Evolutionary conservation across 2,329 filamentous ascomycete genomes (phyloP).

Genomic region (Oidium heveae): DNA sequence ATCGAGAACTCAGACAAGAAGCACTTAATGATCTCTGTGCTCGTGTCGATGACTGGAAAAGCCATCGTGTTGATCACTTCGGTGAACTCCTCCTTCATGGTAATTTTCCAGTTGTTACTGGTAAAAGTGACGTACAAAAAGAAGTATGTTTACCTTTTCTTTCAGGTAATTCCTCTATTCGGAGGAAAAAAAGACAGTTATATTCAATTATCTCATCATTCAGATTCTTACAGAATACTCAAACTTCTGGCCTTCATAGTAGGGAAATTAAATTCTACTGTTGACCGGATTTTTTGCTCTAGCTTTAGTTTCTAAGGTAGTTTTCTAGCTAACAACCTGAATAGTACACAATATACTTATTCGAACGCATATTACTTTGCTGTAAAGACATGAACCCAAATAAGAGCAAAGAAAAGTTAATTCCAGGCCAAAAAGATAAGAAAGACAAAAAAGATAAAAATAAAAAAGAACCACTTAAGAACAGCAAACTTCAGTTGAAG

Average conservation of each 20-base stretch:
- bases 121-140: slow-evolving; percentile 72
- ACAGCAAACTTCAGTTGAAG: slow-evolving; percentile 68
- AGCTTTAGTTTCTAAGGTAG: not conserved
- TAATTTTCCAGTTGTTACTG: slow-evolving; percentile 75
- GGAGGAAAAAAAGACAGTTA: not conserved
- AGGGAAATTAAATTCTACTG: too few relatives aligned
- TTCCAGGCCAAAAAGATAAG: slow-evolving; percentile 40
- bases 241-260: slow-evolving; percentile 3
- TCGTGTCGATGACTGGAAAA: slow-evolving; percentile 93
- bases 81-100: slow-evolving; percentile 73
- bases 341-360: slow-evolving; percentile 92
- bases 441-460: slow-evolving; percentile 48
- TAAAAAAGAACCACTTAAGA: slow-evolving; percentile 39
- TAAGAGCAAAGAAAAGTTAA: slow-evolving; percentile 57
- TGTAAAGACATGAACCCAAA: slow-evolving; percentile 83
- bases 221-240: too few relatives aligned
- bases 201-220: too few relatives aligned
- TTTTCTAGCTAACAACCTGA: slow-evolving; percentile 1
- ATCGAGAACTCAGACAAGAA: slow-evolving; percentile 62
- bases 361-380: slow-evolving; percentile 82
- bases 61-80: slow-evolving; percentile 72
- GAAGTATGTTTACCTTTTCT: slow-evolving; percentile 21
- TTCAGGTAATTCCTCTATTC: not conserved
- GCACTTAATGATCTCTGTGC: slow-evolving; percentile 58
- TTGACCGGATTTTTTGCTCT: too few relatives aligned